Conservation (phyloP, 495 filamentous ascomycete genomes). For the Sordaria brevicollis region DNA sequence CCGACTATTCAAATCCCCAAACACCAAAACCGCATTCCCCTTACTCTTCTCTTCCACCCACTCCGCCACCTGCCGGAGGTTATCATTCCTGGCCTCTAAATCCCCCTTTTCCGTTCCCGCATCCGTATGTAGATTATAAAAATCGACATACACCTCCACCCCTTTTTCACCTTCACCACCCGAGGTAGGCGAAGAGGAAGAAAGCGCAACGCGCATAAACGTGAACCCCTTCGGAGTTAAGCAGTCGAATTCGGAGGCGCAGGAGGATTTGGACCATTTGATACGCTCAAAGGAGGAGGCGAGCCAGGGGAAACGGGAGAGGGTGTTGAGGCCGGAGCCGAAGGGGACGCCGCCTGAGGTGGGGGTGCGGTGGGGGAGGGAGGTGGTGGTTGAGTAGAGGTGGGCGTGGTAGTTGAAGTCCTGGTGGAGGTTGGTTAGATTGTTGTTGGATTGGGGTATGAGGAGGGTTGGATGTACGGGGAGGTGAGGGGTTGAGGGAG, state of each 20-base stretch:
- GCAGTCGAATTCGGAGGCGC: constrained; percentile 45
- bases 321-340: constrained; percentile 51
- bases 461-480: not conserved
- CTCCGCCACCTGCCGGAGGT: constrained; percentile 44
- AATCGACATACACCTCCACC: constrained; percentile 38
- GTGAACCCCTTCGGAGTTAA: constrained; percentile 57
- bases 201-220: constrained; percentile 39
- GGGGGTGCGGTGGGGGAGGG: constrained; percentile 46
- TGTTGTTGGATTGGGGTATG: too few relatives aligned
- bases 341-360: constrained; percentile 51
- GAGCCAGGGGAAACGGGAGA: constrained; percentile 45
- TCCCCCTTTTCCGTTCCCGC: constrained; percentile 43
- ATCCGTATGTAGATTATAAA: constrained; percentile 55
- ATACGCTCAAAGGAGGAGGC: constrained; percentile 35
- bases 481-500: not conserved
- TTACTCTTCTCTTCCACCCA: constrained; percentile 41
- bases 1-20: constrained; percentile 49
- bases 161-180: constrained; percentile 17
- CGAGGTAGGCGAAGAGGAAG: too few relatives aligned
- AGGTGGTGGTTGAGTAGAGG: constrained; percentile 42
- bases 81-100: constrained; percentile 38
- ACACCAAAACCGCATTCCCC: constrained; percentile 49
- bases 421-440: constrained; percentile 9
- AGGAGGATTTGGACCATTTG: constrained; percentile 48
- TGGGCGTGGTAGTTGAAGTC: constrained; percentile 57